Evolutionary conservation across 2,329 filamentous ascomycete species (phyloP).

Genomic region (Arthrobotrys sinensis): DNA sequence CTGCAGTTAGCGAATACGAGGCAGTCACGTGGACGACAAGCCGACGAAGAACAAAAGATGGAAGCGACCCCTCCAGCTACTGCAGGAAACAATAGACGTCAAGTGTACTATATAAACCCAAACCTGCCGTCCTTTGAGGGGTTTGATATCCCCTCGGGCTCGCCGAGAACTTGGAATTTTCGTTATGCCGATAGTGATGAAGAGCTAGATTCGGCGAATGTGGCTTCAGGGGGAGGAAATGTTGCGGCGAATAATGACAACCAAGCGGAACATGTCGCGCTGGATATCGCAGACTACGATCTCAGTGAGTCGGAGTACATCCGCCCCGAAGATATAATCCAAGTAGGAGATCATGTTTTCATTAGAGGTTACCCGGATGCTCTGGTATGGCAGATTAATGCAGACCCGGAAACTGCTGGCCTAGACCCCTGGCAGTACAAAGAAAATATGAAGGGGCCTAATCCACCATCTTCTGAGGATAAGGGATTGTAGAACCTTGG

Average conservation of each 20-base stretch:
- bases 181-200: constrained; percentile 21
- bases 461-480: constrained; percentile 24
- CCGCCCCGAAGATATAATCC: background rate
- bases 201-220: background rate
- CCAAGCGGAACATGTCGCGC: background rate
- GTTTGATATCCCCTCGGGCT: background rate
- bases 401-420: constrained; percentile 8
- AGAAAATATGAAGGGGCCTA: background rate
- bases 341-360: background rate
- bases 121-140: background rate
- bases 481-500: background rate
- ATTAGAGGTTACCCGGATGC: background rate
- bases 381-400: constrained; percentile 18
- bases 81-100: background rate
- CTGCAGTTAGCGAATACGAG: background rate
- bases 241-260: background rate
- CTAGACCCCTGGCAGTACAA: constrained; percentile 25
- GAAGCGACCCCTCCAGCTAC: constrained; percentile 9
- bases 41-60: constrained; percentile 15
- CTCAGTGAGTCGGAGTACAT: background rate
- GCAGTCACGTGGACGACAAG: background rate
- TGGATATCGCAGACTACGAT: constrained; percentile 9
- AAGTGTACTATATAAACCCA: background rate
- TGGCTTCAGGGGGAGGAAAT: background rate
- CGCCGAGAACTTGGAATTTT: background rate